Conservation (phyloP, 2,329 filamentous ascomycete species). For the Chrysosporium keratinophilum region DNA sequence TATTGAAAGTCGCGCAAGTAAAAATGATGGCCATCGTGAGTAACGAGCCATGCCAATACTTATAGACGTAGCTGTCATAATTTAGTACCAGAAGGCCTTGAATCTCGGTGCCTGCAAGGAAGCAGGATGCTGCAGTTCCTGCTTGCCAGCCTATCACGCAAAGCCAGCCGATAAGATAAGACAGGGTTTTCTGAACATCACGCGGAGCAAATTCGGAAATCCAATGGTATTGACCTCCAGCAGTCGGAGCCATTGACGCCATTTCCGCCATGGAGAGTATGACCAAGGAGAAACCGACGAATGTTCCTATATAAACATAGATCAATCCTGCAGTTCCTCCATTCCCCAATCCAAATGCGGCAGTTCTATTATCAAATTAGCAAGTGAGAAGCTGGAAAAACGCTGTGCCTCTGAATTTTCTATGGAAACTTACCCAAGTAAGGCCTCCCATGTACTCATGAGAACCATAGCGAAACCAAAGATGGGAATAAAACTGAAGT, state of each 20-base stretch:
- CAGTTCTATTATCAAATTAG: conserved; percentile 16
- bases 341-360: conserved; percentile 26
- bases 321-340: conserved; percentile 32
- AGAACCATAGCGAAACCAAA: conserved; percentile 11
- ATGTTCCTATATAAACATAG: conserved; percentile 29
- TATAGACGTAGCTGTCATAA: conserved; percentile 23
- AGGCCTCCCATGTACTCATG: neutral
- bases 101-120: conserved; percentile 25
- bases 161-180: conserved; percentile 31
- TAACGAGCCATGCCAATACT: conserved; percentile 31
- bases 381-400: neutral
- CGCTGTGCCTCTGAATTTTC: neutral
- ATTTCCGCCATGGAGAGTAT: conserved; percentile 35
- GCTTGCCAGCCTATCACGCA: conserved; percentile 24
- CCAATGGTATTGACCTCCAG: conserved; percentile 36
- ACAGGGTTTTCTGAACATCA: conserved; percentile 34
- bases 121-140: conserved; percentile 20
- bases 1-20: conserved; percentile 21
- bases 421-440: neutral
- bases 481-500: conserved; percentile 10
- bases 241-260: conserved; percentile 37
- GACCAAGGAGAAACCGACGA: conserved; percentile 27
- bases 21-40: conserved; percentile 29
- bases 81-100: conserved; percentile 26
- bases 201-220: conserved; percentile 37